Evolutionary conservation across 2,329 filamentous ascomycete species (phyloP).

Genomic region (Aureobasidium sp.): DNA sequence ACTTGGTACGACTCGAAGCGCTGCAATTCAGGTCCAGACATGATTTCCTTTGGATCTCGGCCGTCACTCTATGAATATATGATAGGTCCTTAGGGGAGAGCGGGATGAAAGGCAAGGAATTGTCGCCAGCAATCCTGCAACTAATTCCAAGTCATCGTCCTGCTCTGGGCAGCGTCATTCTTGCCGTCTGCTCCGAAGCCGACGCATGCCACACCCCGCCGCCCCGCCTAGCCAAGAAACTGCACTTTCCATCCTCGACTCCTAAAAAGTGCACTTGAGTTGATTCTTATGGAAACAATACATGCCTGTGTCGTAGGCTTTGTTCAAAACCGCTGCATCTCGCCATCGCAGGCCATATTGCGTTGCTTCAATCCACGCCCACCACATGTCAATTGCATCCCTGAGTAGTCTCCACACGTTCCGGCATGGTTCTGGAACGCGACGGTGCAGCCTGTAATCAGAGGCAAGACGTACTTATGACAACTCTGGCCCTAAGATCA

Average conservation of each 20-base stretch:
- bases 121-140: background rate
- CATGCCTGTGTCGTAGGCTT: background rate
- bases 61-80: background rate
- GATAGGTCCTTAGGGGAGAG: slow-evolving; percentile 12
- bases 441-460: slow-evolving; percentile 5
- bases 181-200: background rate
- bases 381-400: too few relatives aligned
- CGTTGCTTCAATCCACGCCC: background rate
- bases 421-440: too few relatives aligned
- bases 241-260: background rate
- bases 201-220: too few relatives aligned
- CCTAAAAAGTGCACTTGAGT: background rate
- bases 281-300: background rate
- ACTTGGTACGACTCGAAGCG: slow-evolving; percentile 36
- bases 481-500: background rate
- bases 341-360: background rate
- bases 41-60: background rate
- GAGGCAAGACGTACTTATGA: background rate
- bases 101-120: background rate
- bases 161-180: slow-evolving; percentile 12
- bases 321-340: background rate
- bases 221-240: background rate
- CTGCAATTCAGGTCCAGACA: slow-evolving; percentile 27
- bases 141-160: background rate
- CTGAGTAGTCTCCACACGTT: too few relatives aligned